Evolutionary conservation across 306 rosid species (phyloP).

Genomic region (Corylus americana): DNA sequence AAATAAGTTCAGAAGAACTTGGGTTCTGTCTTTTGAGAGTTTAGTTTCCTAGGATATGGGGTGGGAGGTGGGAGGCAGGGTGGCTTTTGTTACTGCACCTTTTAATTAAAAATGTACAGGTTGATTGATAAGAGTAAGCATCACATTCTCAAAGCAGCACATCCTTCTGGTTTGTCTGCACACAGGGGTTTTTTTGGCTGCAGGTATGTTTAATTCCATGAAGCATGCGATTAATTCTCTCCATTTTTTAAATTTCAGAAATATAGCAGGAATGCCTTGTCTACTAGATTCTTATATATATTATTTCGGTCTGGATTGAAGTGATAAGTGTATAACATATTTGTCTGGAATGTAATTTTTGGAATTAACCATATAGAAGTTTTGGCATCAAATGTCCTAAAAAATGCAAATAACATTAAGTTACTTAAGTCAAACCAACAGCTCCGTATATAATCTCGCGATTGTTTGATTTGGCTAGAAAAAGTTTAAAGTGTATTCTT

Average conservation of each 20-base stretch:
- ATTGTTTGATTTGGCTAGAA: no score
- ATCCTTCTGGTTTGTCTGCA: slow-evolving; percentile 98
- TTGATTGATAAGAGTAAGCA: slow-evolving; percentile 78
- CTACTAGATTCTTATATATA: neutral
- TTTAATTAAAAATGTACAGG: slow-evolving; percentile 37
- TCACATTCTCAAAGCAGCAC: slow-evolving; percentile 86
- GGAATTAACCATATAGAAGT: neutral
- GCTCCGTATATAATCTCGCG: neutral
- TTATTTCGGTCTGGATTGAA: neutral
- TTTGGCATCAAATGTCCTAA: neutral
- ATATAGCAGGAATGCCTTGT: neutral
- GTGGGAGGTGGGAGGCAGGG: no score
- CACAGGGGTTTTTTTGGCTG: slow-evolving; percentile 94
- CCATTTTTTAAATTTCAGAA: neutral
- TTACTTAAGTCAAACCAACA: no score
- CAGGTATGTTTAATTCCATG: slow-evolving; percentile 51
- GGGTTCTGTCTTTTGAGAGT: neutral
- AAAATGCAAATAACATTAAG: neutral
- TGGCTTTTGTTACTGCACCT: neutral
- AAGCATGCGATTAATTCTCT: neutral
- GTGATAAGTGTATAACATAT: no score
- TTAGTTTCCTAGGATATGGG: neutral
- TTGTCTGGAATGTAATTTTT: no score
- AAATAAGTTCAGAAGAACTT: neutral
- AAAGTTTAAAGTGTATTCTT: no score